Conservation (phyloP, 495 filamentous ascomycete species). For the Usnea hakonensis region DNA sequence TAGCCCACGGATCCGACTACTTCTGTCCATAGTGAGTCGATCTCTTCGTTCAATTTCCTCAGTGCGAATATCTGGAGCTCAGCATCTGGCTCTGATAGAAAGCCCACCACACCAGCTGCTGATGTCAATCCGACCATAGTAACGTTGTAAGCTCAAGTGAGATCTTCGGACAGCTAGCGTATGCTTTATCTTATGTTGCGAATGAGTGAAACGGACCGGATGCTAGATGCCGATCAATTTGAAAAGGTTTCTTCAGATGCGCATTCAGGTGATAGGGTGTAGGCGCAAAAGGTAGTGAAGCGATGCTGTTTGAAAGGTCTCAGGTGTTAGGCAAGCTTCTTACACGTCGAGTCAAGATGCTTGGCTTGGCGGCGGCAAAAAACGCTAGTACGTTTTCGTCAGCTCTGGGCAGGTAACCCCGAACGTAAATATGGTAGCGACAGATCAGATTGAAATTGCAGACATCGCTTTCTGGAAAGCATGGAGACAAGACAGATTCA, state of each 20-base stretch:
- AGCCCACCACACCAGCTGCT: constrained; percentile 88
- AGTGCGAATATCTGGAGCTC: constrained; percentile 91
- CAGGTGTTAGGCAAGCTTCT: no score
- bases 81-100: constrained; percentile 87
- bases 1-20: constrained; percentile 84
- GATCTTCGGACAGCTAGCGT: no score
- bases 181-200: no score
- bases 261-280: no score
- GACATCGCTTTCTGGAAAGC: not conserved
- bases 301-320: no score
- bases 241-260: no score
- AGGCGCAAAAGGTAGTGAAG: no score
- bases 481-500: not conserved
- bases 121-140: constrained; percentile 91
- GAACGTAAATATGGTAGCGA: not conserved
- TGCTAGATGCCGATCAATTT: no score
- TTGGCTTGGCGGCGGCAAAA: no score
- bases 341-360: no score
- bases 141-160: constrained; percentile 11
- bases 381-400: not conserved
- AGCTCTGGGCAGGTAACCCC: not conserved
- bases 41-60: constrained; percentile 86
- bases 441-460: not conserved
- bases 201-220: no score
- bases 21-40: constrained; percentile 95